Conservation (phyloP, 345 rosid species). For the Brassica carinata region DNA sequence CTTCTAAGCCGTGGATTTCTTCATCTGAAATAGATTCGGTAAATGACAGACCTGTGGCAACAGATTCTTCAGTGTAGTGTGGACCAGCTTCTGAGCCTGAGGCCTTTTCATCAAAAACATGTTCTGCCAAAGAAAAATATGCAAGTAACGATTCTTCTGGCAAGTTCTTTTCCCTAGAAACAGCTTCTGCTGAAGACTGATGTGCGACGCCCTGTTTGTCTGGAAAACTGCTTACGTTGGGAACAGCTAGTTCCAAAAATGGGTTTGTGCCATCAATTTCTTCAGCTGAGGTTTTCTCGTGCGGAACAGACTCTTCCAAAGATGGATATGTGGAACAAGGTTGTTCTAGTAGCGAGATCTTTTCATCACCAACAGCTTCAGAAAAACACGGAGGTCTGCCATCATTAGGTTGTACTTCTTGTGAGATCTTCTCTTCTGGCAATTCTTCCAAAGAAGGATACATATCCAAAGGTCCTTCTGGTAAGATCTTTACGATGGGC, state of each 20-base stretch:
- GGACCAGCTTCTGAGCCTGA: background rate
- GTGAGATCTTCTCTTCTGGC: background rate
- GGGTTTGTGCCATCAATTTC: slow-evolving; percentile 23
- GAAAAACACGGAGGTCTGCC: slow-evolving; percentile 4
- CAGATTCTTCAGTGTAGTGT: background rate
- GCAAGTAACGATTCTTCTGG: slow-evolving; percentile 29
- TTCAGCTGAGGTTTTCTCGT: slow-evolving; percentile 8
- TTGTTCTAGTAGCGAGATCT: slow-evolving; percentile 10
- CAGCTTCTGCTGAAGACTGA: slow-evolving; percentile 17
- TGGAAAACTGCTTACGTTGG: background rate
- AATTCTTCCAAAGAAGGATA: slow-evolving; percentile 9
- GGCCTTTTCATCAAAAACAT: background rate
- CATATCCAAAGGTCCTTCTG: slow-evolving; percentile 10
- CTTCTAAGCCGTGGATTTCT: background rate
- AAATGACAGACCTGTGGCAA: background rate
- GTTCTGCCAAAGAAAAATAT: slow-evolving; percentile 22
- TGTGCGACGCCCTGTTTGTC: background rate
- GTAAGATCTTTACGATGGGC: background rate
- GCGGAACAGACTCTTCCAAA: slow-evolving; percentile 14
- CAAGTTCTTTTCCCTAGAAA: background rate
- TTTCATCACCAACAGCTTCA: slow-evolving; percentile 22
- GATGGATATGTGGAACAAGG: slow-evolving; percentile 11
- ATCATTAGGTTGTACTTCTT: slow-evolving; percentile 7
- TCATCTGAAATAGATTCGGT: background rate
- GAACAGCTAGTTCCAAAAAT: slow-evolving; percentile 17